phyloP scores from a whole-genome alignment of 176 grass and related monocot species.

The Eleusine coracana region DNA sequence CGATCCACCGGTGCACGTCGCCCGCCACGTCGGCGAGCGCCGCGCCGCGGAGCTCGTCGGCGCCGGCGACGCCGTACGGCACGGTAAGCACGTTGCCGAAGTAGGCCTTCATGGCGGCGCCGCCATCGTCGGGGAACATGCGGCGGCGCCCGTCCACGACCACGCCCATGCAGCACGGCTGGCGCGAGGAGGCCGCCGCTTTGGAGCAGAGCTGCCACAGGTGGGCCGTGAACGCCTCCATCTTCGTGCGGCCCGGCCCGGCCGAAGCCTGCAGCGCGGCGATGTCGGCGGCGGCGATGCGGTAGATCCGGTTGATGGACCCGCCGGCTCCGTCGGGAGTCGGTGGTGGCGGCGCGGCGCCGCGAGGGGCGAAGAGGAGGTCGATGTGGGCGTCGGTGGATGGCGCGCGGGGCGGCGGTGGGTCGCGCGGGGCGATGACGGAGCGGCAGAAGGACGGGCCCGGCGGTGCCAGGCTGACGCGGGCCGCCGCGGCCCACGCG shows the following conservation, averaged over 20 bases:
- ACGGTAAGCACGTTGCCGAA: slow-evolving; percentile 80
- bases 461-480: background rate
- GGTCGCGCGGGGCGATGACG: slow-evolving; percentile 51
- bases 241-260: slow-evolving; percentile 47
- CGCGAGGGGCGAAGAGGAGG: slow-evolving; percentile 40
- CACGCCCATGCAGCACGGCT: slow-evolving; percentile 66
- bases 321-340: background rate
- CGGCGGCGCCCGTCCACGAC: slow-evolving; percentile 67
- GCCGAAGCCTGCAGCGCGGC: slow-evolving; percentile 34
- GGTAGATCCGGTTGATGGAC: slow-evolving; percentile 68
- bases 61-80: slow-evolving; percentile 45
- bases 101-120: slow-evolving; percentile 45
- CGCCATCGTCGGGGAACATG: background rate
- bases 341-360: slow-evolving; percentile 13
- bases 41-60: slow-evolving; percentile 24
- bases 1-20: slow-evolving; percentile 61
- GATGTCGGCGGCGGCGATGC: slow-evolving; percentile 49
- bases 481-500: slow-evolving; percentile 55
- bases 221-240: slow-evolving; percentile 70
- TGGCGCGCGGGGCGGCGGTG: background rate
- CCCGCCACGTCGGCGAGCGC: slow-evolving; percentile 50
- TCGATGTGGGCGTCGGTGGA: slow-evolving; percentile 48
- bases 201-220: slow-evolving; percentile 62
- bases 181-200: slow-evolving; percentile 19
- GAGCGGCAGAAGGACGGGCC: slow-evolving; percentile 55